Conservation (phyloP, 345 rosid species). For the Stellera chamaejasme region DNA sequence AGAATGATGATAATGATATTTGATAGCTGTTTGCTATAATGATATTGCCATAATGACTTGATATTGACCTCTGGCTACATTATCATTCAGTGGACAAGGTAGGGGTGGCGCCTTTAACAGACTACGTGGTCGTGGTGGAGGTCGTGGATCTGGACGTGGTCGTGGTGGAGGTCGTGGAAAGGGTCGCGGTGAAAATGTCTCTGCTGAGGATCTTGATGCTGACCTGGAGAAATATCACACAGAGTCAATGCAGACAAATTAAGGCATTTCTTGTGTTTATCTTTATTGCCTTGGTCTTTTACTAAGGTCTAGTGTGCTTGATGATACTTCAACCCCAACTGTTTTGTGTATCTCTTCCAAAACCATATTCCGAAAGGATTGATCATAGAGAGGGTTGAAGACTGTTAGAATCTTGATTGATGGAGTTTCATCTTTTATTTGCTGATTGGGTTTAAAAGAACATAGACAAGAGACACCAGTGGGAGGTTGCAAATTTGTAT, state of each 20-base stretch:
- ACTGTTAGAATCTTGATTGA: constrained; percentile 24
- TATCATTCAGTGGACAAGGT: constrained; percentile 39
- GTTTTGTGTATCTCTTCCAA: constrained; percentile 24
- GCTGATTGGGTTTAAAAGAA: constrained; percentile 24
- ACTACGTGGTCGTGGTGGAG: constrained; percentile 42
- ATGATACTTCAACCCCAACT: constrained; percentile 18
- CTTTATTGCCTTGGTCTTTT: constrained; percentile 18
- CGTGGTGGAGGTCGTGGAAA: constrained; percentile 64
- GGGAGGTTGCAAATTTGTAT: constrained; percentile 27
- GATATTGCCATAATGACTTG: not conserved
- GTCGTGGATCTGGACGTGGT: constrained; percentile 47
- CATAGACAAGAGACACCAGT: constrained; percentile 33
- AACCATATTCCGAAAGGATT: constrained; percentile 19
- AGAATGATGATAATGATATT: not conserved
- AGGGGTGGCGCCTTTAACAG: constrained; percentile 53
- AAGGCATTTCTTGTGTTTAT: constrained; percentile 14
- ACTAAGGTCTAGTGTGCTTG: constrained; percentile 26
- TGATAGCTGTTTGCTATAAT: not conserved
- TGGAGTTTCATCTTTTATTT: constrained; percentile 32
- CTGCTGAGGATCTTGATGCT: constrained; percentile 96
- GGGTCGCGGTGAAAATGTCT: constrained; percentile 62
- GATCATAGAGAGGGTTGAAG: constrained; percentile 21
- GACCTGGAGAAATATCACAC: constrained; percentile 86
- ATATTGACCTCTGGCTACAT: not conserved
- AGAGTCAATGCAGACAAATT: constrained; percentile 72